Percentiles rank a stretch among this genome's conserved stretches.
Conservation (phyloP, 2,329 filamentous ascomycete species). For the Akanthomyces lecanii region DNA sequence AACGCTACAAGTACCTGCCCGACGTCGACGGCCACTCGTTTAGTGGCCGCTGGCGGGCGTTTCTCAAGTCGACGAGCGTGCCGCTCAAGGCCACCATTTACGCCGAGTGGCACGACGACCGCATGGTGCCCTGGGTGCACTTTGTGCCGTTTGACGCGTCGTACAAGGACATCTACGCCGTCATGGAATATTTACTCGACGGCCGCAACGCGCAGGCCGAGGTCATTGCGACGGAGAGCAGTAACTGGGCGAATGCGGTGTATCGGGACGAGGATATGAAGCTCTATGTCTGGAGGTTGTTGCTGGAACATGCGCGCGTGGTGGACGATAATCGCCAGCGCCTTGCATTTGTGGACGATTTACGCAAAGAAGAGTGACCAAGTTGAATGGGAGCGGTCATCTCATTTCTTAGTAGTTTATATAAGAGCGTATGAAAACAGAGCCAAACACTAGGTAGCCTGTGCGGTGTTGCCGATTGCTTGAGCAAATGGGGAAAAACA, state of each 20-base stretch:
- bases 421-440: no score
- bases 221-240: constrained; percentile 47
- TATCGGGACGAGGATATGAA: constrained; percentile 52
- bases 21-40: constrained; percentile 42
- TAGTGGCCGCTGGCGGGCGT: constrained; percentile 27
- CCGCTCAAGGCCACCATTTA: background rate
- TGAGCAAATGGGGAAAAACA: no score
- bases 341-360: constrained; percentile 28
- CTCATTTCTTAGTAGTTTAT: background rate
- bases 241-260: constrained; percentile 49
- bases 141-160: constrained; percentile 59
- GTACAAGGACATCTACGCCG: constrained; percentile 53
- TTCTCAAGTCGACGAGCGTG: constrained; percentile 3
- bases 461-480: no score
- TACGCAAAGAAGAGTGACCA: constrained; percentile 2
- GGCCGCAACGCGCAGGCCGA: constrained; percentile 41
- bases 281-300: constrained; percentile 49
- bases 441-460: no score
- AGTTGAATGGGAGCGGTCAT: background rate
- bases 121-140: constrained; percentile 58
- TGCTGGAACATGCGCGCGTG: constrained; percentile 42
- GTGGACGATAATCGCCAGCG: constrained; percentile 29
- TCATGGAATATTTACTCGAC: constrained; percentile 48
- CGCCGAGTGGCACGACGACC: constrained; percentile 41
- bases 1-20: constrained; percentile 42